Evolutionary conservation across 140 eudicot genomes (phyloP), one percentile per base, ranked within the genome.

Genomic region (Oenanthe javanica): DNA sequence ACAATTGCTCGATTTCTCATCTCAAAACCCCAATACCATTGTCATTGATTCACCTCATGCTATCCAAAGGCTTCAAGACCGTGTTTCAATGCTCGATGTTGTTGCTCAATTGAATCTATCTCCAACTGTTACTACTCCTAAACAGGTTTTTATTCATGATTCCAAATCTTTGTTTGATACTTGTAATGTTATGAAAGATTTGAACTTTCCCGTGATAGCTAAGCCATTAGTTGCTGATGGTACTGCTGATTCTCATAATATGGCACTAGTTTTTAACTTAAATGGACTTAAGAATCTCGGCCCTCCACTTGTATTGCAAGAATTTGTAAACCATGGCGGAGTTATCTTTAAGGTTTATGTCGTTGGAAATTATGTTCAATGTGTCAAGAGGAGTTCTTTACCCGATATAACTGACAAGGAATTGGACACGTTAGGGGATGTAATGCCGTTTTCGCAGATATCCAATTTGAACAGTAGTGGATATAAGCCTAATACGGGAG

Each of bases 311-410:
- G 86, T 88, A 0, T 72, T 90, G 81, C 96, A 91, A 82, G 91
- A 91, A 59, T 91, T 91, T 76, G 91, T 89, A 9, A 91, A 91
- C 61, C 96, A 91, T 54, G 96, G 96, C 8, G 96, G 96, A 2
- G 93, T 91, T 15, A 77, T 91, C 18, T 91, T 89, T 80, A 91
- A 91, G 75, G 91, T 89, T 21, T 91, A 91, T 38, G 96, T 90
- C 5, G 96, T 79, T 3, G 96, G 96, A 0, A 72, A 84, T 5
- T 84, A 85, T 70, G 84, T 88, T 18, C 79, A 83, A 49, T 90
- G 96, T 43, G 96, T 85, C 67, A 91, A 84, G 82, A 78, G 96
- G 79, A 79, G 49, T 77, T 91, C 96, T 5, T 77, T 91, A 75
- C 87, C 91, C 1, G 93, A 91, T 79, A 86, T 89, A 21, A 76